Conservation (phyloP, 2,329 filamentous ascomycete genomes). For the Bipolaris gigantea region DNA sequence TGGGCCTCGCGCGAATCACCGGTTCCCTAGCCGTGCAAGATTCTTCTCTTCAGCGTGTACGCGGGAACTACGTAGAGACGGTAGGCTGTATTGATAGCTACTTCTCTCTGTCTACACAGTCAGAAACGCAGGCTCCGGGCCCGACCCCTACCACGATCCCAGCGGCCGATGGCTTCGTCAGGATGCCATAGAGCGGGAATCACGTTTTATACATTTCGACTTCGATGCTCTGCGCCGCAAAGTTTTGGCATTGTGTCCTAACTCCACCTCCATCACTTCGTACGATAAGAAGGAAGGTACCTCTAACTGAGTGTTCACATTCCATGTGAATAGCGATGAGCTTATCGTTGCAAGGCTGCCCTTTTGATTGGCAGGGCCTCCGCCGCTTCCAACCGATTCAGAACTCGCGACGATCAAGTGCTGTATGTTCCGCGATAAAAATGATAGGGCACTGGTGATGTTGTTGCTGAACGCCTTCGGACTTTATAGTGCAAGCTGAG, state of each 20-base stretch:
- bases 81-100: too few relatives aligned
- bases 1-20: too few relatives aligned
- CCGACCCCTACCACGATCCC: not conserved
- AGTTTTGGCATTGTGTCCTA: conserved; percentile 44
- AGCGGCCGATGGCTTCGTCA: not conserved
- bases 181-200: conserved; percentile 30
- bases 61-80: too few relatives aligned
- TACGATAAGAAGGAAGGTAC: conserved; percentile 51
- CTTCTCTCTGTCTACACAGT: too few relatives aligned
- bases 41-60: too few relatives aligned
- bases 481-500: conserved; percentile 39
- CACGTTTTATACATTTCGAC: conserved; percentile 47
- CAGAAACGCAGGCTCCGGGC: too few relatives aligned
- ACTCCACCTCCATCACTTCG: conserved; percentile 36
- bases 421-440: conserved; percentile 25
- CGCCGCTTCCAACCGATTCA: conserved; percentile 45
- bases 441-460: not conserved
- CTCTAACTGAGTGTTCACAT: conserved; percentile 51
- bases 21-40: too few relatives aligned
- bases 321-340: conserved; percentile 45
- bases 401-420: conserved; percentile 53
- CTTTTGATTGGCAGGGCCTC: conserved; percentile 45
- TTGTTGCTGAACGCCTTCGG: conserved; percentile 12
- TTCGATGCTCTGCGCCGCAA: conserved; percentile 45
- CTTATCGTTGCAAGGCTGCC: conserved; percentile 49